Conservation (phyloP, 208 protist genomes). For the Crithidia bombi region DNA sequence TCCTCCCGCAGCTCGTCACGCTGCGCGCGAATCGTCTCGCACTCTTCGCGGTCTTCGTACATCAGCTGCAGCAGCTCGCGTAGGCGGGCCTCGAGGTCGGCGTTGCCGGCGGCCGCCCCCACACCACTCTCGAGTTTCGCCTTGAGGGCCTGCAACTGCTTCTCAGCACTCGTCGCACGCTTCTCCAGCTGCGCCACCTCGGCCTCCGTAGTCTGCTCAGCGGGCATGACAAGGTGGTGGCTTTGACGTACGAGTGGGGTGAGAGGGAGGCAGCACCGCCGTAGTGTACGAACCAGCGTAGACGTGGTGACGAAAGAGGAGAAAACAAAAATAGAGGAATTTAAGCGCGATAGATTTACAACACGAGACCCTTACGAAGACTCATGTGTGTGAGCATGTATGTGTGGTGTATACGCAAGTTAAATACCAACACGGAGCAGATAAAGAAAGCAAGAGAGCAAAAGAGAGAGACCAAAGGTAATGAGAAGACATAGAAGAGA, state of each 20-base stretch:
- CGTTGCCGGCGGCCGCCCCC: slow-evolving; percentile 12
- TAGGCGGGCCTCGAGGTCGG: slow-evolving; percentile 42
- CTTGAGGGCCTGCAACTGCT: slow-evolving; percentile 52
- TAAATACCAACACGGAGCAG: too few species aligned
- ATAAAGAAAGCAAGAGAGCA: too few species aligned
- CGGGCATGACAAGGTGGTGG: slow-evolving; percentile 1
- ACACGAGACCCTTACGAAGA: background rate
- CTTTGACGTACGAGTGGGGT: background rate
- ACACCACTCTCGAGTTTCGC: slow-evolving; percentile 25
- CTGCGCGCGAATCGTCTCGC: slow-evolving; percentile 74
- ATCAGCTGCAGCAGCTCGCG: slow-evolving; percentile 65
- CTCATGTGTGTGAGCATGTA: too few species aligned
- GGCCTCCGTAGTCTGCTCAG: slow-evolving; percentile 13
- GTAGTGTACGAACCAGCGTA: slow-evolving; percentile 18
- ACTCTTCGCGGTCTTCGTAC: slow-evolving; percentile 76
- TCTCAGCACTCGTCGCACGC: slow-evolving; percentile 53
- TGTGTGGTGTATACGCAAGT: too few species aligned
- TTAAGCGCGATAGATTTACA: background rate
- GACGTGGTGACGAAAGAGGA: slow-evolving; percentile 14
- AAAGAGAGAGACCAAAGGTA: too few species aligned
- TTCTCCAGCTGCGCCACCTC: slow-evolving; percentile 57
- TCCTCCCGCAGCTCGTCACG: slow-evolving; percentile 80
- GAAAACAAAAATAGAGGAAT: background rate
- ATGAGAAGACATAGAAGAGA: too few species aligned
- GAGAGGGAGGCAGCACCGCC: background rate